Base-by-base conservation (phyloP, 75 land plant genomes). In the Isoetes taiwanensis region DNA sequence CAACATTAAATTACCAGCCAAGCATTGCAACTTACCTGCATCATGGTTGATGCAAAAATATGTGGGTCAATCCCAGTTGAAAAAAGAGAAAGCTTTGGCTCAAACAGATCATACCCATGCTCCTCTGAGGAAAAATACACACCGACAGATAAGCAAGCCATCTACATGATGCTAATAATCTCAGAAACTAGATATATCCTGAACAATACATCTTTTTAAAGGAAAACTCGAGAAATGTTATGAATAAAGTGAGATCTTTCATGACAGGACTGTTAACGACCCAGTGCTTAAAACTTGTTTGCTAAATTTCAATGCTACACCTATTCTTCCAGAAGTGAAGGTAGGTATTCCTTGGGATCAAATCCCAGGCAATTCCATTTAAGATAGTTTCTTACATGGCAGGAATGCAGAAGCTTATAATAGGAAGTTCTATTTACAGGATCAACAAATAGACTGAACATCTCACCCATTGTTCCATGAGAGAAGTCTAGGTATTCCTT, bases 31-130 rank as follows among this genome's bases (percentile, higher is more conserved):
- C 50, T 5, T 46, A 86, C 98, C 93, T 93, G 98, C 83, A 93
- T 86, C 30, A 87, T 38, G 62, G 85, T 93, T 3, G 88, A 86
- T 54, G 98, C 87, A 40, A 69, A 64, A 54, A 93, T 93, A 57
- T 81, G 84, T 31, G 90, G 98, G 66, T 89, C 72, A 30, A 93
- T 73, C 20, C 98, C 98, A 46, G 86, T 85, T 71, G 86, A 94
- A 42, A 93, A 93, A 54, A 93, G 59, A 5, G 98, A 83, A 27
- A 93, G 69, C 73, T 81, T 83, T 46, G 85, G 69, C 60, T 86
- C 98, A 52, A 76, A 52, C 0, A 75, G 43, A 42, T 70, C 70
- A 52, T 86, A 83, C 57, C 88, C 89, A 43, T 78, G 77, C 58
- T 84, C 90, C 69, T 80, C 96, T 85, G 3, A 54, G 14, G 14